Evolutionary conservation across 768 basidiomycete genomes (phyloP).

Genomic region (Pulveroboletus sp.): DNA sequence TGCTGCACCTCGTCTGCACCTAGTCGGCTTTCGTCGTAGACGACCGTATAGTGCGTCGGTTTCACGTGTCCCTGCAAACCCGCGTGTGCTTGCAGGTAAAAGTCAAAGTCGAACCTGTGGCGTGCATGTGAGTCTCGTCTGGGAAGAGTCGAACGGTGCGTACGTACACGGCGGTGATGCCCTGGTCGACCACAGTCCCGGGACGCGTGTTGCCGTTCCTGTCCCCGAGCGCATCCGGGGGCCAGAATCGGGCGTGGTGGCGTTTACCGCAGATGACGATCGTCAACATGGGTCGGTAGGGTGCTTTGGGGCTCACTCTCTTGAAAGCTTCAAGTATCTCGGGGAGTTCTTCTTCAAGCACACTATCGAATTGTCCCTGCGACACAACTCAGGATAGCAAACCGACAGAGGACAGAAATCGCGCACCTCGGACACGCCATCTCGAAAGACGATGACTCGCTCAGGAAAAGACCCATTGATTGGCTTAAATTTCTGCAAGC

Average conservation of each 20-base stretch:
- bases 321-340: constrained; percentile 59
- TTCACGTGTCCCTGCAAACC: constrained; percentile 69
- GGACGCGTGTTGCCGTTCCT: constrained; percentile 73
- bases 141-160: neutral
- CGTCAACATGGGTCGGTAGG: constrained; percentile 60
- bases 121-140: too few relatives aligned
- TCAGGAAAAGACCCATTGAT: constrained; percentile 59
- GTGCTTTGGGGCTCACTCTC: constrained; percentile 38
- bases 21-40: constrained; percentile 75
- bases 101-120: constrained; percentile 58
- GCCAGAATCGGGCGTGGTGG: constrained; percentile 53
- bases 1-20: constrained; percentile 69
- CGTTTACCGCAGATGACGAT: constrained; percentile 83
- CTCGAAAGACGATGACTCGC: constrained; percentile 69
- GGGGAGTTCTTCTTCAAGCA: constrained; percentile 57
- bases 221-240: constrained; percentile 48
- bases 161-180: constrained; percentile 63
- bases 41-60: constrained; percentile 74
- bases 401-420: neutral
- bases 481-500: constrained; percentile 53
- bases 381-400: neutral
- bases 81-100: constrained; percentile 69
- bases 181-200: constrained; percentile 78
- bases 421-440: constrained; percentile 77
- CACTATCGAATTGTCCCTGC: constrained; percentile 70